phyloP scores from a whole-genome alignment of 768 basidiomycete genomes.

The Candolleomyces efflorescens region DNA sequence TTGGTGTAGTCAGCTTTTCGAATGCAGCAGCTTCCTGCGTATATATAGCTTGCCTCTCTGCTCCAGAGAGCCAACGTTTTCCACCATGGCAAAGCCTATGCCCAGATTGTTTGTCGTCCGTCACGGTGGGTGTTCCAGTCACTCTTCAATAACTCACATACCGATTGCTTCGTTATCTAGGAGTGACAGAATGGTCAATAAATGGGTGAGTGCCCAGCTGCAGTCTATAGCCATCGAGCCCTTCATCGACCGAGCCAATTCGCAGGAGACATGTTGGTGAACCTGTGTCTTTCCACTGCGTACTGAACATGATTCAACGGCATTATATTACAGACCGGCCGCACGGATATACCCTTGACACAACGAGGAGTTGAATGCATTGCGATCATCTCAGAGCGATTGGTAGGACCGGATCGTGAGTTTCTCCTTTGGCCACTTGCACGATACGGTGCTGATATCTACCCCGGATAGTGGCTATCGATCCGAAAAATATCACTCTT shows the following conservation, averaged over 20 bases:
- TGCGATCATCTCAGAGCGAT: slow-evolving; percentile 50
- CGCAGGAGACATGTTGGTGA: slow-evolving; percentile 56
- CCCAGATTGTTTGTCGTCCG: slow-evolving; percentile 79
- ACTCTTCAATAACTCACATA: not conserved
- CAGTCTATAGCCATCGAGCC: not conserved
- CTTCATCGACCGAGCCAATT: not conserved
- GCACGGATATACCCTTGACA: slow-evolving; percentile 85
- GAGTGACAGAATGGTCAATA: slow-evolving; percentile 92
- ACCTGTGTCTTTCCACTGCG: slow-evolving; percentile 6
- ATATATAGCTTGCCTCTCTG: too few species aligned
- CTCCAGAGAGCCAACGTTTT: too few species aligned
- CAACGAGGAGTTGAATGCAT: slow-evolving; percentile 69
- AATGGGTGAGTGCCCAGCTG: slow-evolving; percentile 63
- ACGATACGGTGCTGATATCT: not conserved
- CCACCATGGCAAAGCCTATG: slow-evolving; percentile 42
- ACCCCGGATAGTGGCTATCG: slow-evolving; percentile 54
- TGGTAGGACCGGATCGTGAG: slow-evolving; percentile 80
- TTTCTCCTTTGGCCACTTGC: slow-evolving; percentile 9
- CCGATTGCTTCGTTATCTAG: slow-evolving; percentile 28
- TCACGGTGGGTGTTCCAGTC: slow-evolving; percentile 48
- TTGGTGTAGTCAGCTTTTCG: not conserved
- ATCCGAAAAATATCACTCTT: slow-evolving; percentile 72
- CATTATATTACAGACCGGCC: slow-evolving; percentile 71
- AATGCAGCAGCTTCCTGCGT: not conserved
- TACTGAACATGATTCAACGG: slow-evolving; percentile 1